phyloP scores from a whole-genome alignment of 202 grass and related monocot species.

The Setaria italica region DNA sequence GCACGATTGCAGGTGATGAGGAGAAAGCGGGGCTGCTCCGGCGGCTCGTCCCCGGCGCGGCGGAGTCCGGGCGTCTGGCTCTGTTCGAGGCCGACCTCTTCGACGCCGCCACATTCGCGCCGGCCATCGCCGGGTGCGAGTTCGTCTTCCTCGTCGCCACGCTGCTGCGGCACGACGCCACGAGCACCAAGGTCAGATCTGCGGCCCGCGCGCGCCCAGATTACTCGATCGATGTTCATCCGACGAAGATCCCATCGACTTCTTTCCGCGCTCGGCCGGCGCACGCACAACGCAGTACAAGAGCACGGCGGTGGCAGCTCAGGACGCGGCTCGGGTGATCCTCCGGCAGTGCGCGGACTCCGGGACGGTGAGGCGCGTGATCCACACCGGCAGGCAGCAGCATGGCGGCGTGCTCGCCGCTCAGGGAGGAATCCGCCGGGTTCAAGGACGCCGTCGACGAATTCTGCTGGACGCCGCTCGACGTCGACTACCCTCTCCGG shows the following conservation, averaged over 20 bases:
- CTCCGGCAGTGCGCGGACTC: slow-evolving; percentile 50
- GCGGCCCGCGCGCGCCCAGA: too few relatives aligned
- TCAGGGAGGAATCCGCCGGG: slow-evolving; percentile 35
- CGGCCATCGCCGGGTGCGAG: slow-evolving; percentile 61
- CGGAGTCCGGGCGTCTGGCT: slow-evolving; percentile 40
- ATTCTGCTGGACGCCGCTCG: slow-evolving; percentile 52
- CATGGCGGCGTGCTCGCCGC: slow-evolving; percentile 38
- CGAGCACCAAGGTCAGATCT: slow-evolving; percentile 49
- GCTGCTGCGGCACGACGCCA: slow-evolving; percentile 32
- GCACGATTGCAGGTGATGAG: slow-evolving; percentile 34
- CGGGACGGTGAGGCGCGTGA: slow-evolving; percentile 61
- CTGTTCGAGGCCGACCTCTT: slow-evolving; percentile 73
- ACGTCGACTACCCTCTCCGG: slow-evolving; percentile 43
- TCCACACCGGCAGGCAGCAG: slow-evolving; percentile 46
- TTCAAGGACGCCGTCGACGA: slow-evolving; percentile 49
- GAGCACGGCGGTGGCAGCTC: slow-evolving; percentile 39
- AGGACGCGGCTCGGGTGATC: slow-evolving; percentile 31
- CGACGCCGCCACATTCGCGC: slow-evolving; percentile 58
- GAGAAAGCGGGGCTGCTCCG: slow-evolving; percentile 52
- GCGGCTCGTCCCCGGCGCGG: slow-evolving; percentile 47
- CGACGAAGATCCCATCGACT: too few relatives aligned
- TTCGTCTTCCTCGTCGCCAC: slow-evolving; percentile 81
- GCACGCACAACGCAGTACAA: slow-evolving; percentile 28
- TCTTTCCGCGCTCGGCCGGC: too few relatives aligned
- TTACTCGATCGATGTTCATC: too few relatives aligned